Evolutionary conservation across 2,329 filamentous ascomycete species (phyloP), one percentile per base, ranked within the genome.

Genomic region (Stagonosporopsis rhizophila): DNA sequence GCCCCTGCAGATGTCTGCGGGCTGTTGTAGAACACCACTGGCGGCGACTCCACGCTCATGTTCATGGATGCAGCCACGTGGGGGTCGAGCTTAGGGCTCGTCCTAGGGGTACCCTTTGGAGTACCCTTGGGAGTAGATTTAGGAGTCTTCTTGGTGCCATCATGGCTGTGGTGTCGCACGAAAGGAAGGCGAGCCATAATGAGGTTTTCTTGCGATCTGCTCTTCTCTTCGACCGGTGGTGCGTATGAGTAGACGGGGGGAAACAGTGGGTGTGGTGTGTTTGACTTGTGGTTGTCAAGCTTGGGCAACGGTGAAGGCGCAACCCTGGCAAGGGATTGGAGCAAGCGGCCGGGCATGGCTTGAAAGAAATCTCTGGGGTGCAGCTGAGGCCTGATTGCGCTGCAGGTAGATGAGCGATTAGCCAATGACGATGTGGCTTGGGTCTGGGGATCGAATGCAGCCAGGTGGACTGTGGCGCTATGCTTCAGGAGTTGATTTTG

Each of bases 41-140:
- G 93, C 1, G 92, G 92, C 12, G 91, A 96, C 80, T 97, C 93
- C 61, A 97, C 89, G 66, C 82, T 75, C 67, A 89, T 80, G 56
- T 83, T 80, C 61, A 89, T 76, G 60, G 80, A 83, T 46, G 83
- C 82, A 2, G 81, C 75, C 44, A 79, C 76, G 32, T 72, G 65
- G 7, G 76, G 68, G 27, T 75, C 75, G 7, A 72, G 57, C 62
- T 70, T 73, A 45, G 72, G 69, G 42, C 64, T 69, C 28, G 62
- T 59, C 62, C 70, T 75, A 38, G 73, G 71, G 9, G 50, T 53
- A 42, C 64, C 71, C 62, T 74, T 75, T 41, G 73, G 72, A 3
- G 53, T 56, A 39, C 64, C 71, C 63, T 74, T 76, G 9, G 52
- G 52, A 4, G 52, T 56, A 22, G 27, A 37, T 17, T 56, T 56